Evolutionary conservation across 257 asterid species (phyloP).

Genomic region (Penstemon barbatus): DNA sequence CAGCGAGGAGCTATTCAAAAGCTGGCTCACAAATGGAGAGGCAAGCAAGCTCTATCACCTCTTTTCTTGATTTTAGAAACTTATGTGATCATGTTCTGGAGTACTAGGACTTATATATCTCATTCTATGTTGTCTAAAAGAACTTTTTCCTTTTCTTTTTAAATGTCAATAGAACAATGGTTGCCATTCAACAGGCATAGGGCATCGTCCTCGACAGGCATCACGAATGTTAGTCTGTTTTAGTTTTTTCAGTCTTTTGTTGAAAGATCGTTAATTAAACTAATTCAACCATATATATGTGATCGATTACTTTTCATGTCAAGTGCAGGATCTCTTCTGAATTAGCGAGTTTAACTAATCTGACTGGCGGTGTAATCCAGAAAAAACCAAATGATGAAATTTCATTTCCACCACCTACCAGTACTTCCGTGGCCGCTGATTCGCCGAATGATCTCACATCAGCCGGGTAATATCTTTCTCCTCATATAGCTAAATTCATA

Average conservation of each 20-base stretch:
- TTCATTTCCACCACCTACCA: conserved; percentile 24
- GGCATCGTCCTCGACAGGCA: conserved; percentile 60
- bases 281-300: background rate
- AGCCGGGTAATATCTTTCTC: conserved; percentile 37
- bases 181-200: conserved; percentile 39
- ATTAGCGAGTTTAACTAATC: conserved; percentile 50
- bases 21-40: conserved; percentile 85
- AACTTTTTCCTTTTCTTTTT: background rate
- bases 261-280: background rate
- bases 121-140: background rate
- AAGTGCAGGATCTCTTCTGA: conserved; percentile 71
- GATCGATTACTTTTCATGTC: conserved; percentile 3
- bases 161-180: conserved; percentile 46
- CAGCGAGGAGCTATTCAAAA: conserved; percentile 82
- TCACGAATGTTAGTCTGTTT: conserved; percentile 59
- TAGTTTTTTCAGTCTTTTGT: background rate
- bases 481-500: background rate
- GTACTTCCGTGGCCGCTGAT: conserved; percentile 37
- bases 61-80: background rate
- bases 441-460: conserved; percentile 41
- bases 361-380: conserved; percentile 40
- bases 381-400: conserved; percentile 40
- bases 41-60: conserved; percentile 43
- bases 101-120: too few species aligned
- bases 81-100: too few species aligned